Conservation (phyloP, 2,329 filamentous ascomycete species). For the Fusarium citri region DNA sequence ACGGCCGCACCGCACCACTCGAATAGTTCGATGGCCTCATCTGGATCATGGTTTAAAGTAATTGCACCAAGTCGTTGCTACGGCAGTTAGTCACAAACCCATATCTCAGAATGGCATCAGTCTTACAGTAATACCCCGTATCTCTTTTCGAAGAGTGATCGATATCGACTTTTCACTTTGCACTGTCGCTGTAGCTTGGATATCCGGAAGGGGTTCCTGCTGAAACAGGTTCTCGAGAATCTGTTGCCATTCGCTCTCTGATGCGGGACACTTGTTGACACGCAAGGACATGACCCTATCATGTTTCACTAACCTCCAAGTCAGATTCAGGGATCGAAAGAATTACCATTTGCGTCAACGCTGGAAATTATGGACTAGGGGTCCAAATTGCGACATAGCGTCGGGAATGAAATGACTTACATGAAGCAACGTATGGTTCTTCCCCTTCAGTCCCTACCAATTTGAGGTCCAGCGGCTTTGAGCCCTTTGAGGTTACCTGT, state of each 20-base stretch:
- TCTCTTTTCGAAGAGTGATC: conserved; percentile 73
- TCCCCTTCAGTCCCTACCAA: conserved; percentile 76
- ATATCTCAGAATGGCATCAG: conserved; percentile 24
- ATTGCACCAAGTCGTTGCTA: conserved; percentile 78
- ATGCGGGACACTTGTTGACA: conserved; percentile 64
- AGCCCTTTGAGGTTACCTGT: conserved; percentile 64
- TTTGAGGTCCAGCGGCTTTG: conserved; percentile 71
- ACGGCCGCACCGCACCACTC: conserved; percentile 76
- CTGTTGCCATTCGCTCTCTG: conserved; percentile 73
- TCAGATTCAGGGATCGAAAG: conserved; percentile 38
- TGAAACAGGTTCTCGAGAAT: conserved; percentile 70
- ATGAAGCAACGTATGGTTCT: conserved; percentile 66
- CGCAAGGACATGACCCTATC: conserved; percentile 64
- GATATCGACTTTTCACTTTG: conserved; percentile 63
- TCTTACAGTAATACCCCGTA: conserved; percentile 75
- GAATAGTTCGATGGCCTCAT: conserved; percentile 72
- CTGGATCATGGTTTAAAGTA: conserved; percentile 64
- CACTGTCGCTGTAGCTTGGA: conserved; percentile 71
- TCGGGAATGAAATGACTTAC: conserved; percentile 59
- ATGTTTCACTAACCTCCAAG: conserved; percentile 63
- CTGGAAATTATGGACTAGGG: conserved; percentile 35
- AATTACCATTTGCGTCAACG: conserved; percentile 32
- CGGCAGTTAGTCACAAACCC: conserved; percentile 36
- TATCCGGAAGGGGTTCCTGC: conserved; percentile 61
- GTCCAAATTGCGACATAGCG: conserved; percentile 28